Percentiles rank a stretch among this genome's conserved stretches.
These are phyloP conservation scores for Gentiana macrophylla DNA, from an alignment of 257 asterid genomes.

Conservation along the genomic window DNA sequence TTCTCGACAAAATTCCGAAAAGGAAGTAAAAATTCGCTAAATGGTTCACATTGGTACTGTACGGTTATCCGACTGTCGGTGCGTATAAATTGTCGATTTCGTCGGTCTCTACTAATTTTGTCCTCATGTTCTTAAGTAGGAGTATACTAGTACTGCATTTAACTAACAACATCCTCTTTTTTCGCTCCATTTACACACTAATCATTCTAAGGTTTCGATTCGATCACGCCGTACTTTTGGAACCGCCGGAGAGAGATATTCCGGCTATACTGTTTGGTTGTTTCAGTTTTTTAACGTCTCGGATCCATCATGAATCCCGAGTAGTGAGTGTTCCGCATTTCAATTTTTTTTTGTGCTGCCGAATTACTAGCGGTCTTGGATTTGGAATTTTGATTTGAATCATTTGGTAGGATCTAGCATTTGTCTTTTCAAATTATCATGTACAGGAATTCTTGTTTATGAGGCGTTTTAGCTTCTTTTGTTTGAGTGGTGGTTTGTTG, in stretches of 20 bases:
- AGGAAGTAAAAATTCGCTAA: too few relatives aligned
- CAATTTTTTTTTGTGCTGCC: too few relatives aligned
- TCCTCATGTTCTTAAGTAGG: neutral
- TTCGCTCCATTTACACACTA: neutral
- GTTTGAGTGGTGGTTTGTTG: too few relatives aligned
- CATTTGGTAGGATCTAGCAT: too few relatives aligned
- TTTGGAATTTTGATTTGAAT: too few relatives aligned
- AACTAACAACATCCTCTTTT: neutral
- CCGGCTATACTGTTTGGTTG: slow-evolving; percentile 13
- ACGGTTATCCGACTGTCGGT: slow-evolving; percentile 7
- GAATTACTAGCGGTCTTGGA: too few relatives aligned
- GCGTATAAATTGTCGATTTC: slow-evolving; percentile 6
- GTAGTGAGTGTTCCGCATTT: slow-evolving; percentile 20
- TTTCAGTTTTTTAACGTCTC: neutral
- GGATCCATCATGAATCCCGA: slow-evolving; percentile 26
- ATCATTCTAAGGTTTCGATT: slow-evolving; percentile 20
- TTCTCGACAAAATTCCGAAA: too few relatives aligned
- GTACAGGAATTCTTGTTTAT: too few relatives aligned
- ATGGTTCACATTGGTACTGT: too few relatives aligned
- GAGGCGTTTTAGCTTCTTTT: too few relatives aligned
- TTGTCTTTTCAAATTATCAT: too few relatives aligned
- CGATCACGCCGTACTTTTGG: slow-evolving; percentile 12
- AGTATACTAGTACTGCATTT: neutral
- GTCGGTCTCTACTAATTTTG: neutral
- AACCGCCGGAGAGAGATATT: slow-evolving; percentile 13